Evolutionary conservation across 768 basidiomycete species (phyloP).

Genomic region (Leccinum rimulosum): DNA sequence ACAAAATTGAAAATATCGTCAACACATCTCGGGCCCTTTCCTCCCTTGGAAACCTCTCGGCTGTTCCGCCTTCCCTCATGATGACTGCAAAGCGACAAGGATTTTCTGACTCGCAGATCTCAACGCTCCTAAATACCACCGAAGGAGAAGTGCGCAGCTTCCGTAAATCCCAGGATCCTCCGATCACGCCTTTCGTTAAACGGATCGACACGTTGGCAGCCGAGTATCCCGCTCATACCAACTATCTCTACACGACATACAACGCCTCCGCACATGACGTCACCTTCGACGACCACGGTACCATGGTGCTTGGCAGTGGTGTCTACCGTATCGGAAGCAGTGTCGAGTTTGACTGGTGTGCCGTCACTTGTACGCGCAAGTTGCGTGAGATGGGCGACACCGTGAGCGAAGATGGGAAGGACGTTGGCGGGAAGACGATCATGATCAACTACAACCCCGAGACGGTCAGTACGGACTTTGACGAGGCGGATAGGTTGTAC

Average conservation of each 20-base stretch:
- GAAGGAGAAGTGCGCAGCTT: conserved; percentile 80
- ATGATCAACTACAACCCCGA: conserved; percentile 99
- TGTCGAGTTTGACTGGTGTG: conserved; percentile 99
- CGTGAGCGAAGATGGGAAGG: conserved; percentile 12
- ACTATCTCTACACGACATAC: conserved; percentile 99
- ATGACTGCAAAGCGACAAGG: conserved; percentile 89
- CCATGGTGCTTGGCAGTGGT: conserved; percentile 98
- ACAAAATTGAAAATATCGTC: conserved; percentile 99
- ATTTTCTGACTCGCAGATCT: conserved; percentile 92
- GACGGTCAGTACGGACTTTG: conserved; percentile 98
- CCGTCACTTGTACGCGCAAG: conserved; percentile 95
- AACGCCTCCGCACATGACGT: conserved; percentile 96
- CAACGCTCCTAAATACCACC: conserved; percentile 67
- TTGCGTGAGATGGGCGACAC: conserved; percentile 78
- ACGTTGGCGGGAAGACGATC: conserved; percentile 69
- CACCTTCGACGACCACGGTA: conserved; percentile 92
- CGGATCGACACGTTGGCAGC: conserved; percentile 99
- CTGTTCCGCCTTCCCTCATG: conserved; percentile 76
- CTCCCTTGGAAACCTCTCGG: conserved; percentile 63
- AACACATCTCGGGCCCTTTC: conserved; percentile 77
- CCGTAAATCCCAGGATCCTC: conserved; percentile 72
- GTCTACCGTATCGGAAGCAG: conserved; percentile 98
- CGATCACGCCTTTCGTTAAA: conserved; percentile 94
- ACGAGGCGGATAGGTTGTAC: conserved; percentile 98
- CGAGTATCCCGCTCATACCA: conserved; percentile 97